Percentiles rank a stretch among this genome's conserved stretches.
Evolutionary conservation across 2,329 filamentous ascomycete species (phyloP).

Genomic region (Pseudocercospora fuligena): DNA sequence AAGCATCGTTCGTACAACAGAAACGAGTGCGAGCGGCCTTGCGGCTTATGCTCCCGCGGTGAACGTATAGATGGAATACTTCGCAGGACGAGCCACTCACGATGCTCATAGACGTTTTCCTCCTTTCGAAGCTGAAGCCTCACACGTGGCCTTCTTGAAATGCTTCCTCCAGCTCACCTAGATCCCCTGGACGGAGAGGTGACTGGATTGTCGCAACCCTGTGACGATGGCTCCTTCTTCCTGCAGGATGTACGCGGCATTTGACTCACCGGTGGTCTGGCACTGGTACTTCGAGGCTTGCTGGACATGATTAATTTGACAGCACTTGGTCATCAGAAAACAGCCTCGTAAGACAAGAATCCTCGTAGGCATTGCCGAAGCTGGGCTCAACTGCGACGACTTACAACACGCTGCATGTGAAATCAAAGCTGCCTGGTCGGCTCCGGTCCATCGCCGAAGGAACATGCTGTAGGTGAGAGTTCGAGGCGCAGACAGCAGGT

Average conservation of each 20-base stretch:
- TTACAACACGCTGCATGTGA: not conserved
- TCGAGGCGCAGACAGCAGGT: conserved; percentile 4
- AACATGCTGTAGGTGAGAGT: conserved; percentile 4
- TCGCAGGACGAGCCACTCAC: not conserved
- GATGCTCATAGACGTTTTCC: not conserved
- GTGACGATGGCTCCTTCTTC: conserved; percentile 3
- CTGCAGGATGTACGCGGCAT: conserved; percentile 9
- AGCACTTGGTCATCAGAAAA: not conserved
- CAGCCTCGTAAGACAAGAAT: not conserved
- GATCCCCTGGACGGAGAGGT: not conserved
- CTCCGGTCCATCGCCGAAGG: not conserved
- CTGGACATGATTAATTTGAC: not conserved
- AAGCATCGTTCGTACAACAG: not conserved
- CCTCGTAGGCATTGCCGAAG: not conserved
- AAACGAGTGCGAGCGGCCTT: not conserved
- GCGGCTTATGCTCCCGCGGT: not conserved
- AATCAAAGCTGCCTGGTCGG: not conserved
- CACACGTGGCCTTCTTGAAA: not conserved
- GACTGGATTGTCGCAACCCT: conserved; percentile 9
- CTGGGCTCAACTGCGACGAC: not conserved
- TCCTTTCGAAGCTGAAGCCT: not conserved
- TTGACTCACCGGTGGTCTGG: conserved; percentile 3
- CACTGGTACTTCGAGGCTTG: not conserved
- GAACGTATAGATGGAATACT: not conserved
- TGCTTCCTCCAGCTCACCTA: not conserved